Percentiles rank a stretch among this genome's conserved stretches.
These are phyloP conservation scores for Candolleomyces eurysporus DNA, from an alignment of 768 basidiomycete genomes.

Conservation along the genomic window DNA sequence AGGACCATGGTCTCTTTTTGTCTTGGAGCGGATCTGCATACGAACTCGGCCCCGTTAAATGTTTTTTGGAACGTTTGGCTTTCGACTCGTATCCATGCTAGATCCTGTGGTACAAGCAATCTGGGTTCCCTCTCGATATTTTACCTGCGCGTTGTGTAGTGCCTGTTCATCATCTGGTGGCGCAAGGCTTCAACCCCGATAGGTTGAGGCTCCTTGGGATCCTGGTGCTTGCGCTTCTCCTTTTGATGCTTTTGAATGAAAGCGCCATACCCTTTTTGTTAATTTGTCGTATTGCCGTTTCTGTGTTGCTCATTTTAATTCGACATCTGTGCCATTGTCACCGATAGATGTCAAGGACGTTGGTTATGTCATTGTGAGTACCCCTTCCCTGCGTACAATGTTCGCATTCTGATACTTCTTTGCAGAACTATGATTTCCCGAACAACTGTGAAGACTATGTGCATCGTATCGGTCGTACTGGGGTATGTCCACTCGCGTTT, in stretches of 20 bases:
- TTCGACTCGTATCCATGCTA: background rate
- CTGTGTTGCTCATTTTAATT: conserved; percentile 25
- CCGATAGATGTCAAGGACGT: conserved; percentile 96
- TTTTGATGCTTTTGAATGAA: background rate
- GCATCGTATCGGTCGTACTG: conserved; percentile 97
- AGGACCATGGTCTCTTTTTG: conserved; percentile 23
- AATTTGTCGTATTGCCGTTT: background rate
- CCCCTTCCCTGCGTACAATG: background rate
- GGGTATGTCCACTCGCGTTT: conserved; percentile 41
- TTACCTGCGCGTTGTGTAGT: conserved; percentile 3
- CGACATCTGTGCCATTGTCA: conserved; percentile 29
- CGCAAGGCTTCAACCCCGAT: background rate
- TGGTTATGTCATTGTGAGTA: conserved; percentile 89
- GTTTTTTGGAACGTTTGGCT: conserved; percentile 16
- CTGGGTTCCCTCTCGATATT: conserved; percentile 9
- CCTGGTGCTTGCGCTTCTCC: conserved; percentile 4
- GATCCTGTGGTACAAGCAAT: conserved; percentile 7
- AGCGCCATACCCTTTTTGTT: background rate
- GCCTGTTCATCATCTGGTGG: conserved; percentile 11
- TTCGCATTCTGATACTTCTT: conserved; percentile 9
- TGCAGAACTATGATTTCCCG: conserved; percentile 94
- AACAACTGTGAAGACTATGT: conserved; percentile 99
- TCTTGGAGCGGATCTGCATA: conserved; percentile 7
- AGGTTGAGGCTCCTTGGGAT: conserved; percentile 4
- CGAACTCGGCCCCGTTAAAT: conserved; percentile 17